These are phyloP conservation scores for Yarrowia bubula DNA, from an alignment of 805 yeast genomes.

Conservation along the genomic window DNA sequence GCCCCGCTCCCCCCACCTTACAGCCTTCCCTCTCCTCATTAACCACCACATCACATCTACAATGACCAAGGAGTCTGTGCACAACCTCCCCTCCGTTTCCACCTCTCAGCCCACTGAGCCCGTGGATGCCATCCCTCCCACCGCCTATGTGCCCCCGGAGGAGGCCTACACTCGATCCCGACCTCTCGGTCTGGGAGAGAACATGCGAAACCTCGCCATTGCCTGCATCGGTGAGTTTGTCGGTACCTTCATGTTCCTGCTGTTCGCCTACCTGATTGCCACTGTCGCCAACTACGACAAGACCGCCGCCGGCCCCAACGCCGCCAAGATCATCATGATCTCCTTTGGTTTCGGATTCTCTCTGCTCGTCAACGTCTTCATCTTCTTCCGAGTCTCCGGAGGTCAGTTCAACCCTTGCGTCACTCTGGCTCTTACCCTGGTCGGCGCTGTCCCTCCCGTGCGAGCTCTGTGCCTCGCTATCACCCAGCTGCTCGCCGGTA, in stretches of 20 bases:
- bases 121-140: conserved; percentile 22
- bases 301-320: conserved; percentile 46
- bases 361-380: conserved; percentile 68
- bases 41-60: background rate
- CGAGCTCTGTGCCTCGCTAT: conserved; percentile 65
- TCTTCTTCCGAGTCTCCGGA: conserved; percentile 75
- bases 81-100: conserved; percentile 13
- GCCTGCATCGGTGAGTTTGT: conserved; percentile 78
- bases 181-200: conserved; percentile 43
- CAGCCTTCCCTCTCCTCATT: background rate
- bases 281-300: conserved; percentile 69
- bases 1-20: background rate
- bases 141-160: conserved; percentile 24
- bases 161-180: conserved; percentile 27
- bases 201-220: conserved; percentile 57
- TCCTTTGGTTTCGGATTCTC: conserved; percentile 85
- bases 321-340: conserved; percentile 64
- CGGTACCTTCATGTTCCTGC: conserved; percentile 81
- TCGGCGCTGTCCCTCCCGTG: conserved; percentile 69
- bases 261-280: conserved; percentile 80
- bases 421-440: conserved; percentile 66
- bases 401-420: conserved; percentile 92
- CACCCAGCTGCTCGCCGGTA: conserved; percentile 77
- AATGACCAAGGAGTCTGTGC: conserved; percentile 18
- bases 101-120: conserved; percentile 18